Percentiles rank a stretch among this genome's conserved stretches.
phyloP scores from a whole-genome alignment of 495 filamentous ascomycete genomes.

The Hypoxylon cercidicola region DNA sequence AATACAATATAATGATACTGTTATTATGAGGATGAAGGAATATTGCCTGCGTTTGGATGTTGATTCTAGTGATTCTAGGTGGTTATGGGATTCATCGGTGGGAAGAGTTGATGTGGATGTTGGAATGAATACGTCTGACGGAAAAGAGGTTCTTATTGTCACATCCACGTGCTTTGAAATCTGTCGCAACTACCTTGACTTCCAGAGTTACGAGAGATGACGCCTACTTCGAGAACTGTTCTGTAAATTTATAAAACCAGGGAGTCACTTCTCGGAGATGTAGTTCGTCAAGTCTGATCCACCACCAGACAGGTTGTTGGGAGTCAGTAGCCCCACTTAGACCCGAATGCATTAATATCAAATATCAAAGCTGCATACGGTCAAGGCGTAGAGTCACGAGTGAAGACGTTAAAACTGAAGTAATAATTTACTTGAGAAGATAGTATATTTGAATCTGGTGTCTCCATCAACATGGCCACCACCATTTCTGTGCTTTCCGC shows the following conservation, averaged over 20 bases:
- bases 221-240: no score
- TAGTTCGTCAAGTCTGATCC: not conserved
- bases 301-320: not conserved
- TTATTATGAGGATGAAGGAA: not conserved
- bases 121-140: conserved; percentile 3
- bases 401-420: no score
- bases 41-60: conserved; percentile 5
- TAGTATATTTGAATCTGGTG: no score
- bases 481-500: not conserved
- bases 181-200: no score
- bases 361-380: not conserved
- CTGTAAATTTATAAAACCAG: no score
- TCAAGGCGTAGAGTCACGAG: no score
- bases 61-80: conserved; percentile 7
- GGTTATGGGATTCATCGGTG: not conserved
- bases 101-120: conserved; percentile 14
- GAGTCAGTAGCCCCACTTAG: not conserved
- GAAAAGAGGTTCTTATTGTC: not conserved
- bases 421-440: no score
- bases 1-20: conserved; percentile 15
- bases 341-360: not conserved
- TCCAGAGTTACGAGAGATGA: no score
- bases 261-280: not conserved
- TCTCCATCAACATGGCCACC: not conserved
- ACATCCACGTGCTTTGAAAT: no score